Percentiles rank a stretch among this genome's conserved stretches.
Conservation (phyloP, 2,329 filamentous ascomycete species). For the Sclerotiophoma versabilis region DNA sequence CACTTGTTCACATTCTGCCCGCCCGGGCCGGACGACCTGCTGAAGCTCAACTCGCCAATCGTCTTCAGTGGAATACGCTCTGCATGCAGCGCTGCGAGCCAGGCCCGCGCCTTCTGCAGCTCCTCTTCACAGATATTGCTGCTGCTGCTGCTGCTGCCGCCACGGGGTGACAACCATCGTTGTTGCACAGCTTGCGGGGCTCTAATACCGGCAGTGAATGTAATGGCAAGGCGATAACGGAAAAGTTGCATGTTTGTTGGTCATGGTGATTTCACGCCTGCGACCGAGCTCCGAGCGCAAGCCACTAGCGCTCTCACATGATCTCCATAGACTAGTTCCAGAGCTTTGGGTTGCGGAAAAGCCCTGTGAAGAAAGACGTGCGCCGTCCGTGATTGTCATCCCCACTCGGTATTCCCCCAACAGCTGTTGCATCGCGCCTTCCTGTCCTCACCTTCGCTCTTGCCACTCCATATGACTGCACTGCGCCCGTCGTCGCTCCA, state of each 20-base stretch:
- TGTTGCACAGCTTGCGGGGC: conserved; percentile 14
- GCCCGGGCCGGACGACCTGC: conserved; percentile 69
- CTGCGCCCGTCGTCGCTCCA: conserved; percentile 13
- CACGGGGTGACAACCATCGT: conserved; percentile 15
- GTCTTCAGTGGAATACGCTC: conserved; percentile 62
- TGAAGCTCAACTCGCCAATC: conserved; percentile 67
- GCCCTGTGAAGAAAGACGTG: conserved; percentile 14
- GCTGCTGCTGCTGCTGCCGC: conserved; percentile 10
- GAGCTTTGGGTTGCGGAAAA: conserved; percentile 11
- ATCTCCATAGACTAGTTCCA: conserved; percentile 6
- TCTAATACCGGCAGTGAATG: conserved; percentile 14
- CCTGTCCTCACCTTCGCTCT: conserved; percentile 20
- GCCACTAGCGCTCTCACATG: conserved; percentile 15
- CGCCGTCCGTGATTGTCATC: conserved; percentile 4
- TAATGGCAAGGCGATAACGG: conserved; percentile 15
- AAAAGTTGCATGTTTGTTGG: conserved; percentile 22
- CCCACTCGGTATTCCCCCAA: conserved; percentile 23
- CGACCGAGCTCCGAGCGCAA: conserved; percentile 11
- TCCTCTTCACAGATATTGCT: conserved; percentile 35
- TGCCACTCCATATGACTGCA: conserved; percentile 24
- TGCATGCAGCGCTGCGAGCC: conserved; percentile 62
- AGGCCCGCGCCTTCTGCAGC: conserved; percentile 58
- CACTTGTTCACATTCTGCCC: conserved; percentile 76
- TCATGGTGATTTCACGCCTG: conserved; percentile 16
- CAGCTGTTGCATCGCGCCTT: conserved; percentile 27